Evolutionary conservation across 2,329 filamentous ascomycete species (phyloP).

Genomic region (Penicillium polonicum): DNA sequence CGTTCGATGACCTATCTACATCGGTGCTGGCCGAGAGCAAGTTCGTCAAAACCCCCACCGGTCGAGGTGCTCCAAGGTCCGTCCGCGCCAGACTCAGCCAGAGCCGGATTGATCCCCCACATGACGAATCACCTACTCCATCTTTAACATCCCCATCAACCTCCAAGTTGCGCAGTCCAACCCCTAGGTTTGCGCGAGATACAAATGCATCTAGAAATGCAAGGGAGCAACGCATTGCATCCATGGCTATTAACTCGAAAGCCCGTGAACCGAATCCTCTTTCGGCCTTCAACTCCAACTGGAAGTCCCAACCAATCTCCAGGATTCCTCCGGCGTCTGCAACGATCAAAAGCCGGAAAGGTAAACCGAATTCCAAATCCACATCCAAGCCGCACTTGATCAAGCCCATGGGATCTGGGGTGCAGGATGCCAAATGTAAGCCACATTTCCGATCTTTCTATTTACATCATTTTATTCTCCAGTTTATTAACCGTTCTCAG

Average conservation of each 20-base stretch:
- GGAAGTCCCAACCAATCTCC: slow-evolving; percentile 56
- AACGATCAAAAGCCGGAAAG: slow-evolving; percentile 48
- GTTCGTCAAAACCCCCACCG: slow-evolving; percentile 76
- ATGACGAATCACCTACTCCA: slow-evolving; percentile 46
- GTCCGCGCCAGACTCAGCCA: slow-evolving; percentile 53
- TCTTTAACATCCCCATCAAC: slow-evolving; percentile 60
- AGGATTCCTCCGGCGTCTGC: slow-evolving; percentile 52
- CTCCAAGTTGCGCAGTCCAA: slow-evolving; percentile 49
- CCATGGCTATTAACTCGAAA: slow-evolving; percentile 37
- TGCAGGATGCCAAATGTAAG: slow-evolving; percentile 78
- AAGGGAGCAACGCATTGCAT: slow-evolving; percentile 59
- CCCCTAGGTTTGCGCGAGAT: slow-evolving; percentile 64
- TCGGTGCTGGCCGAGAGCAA: slow-evolving; percentile 77
- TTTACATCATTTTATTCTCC: background rate
- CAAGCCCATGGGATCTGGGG: slow-evolving; percentile 70
- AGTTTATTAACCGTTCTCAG: slow-evolving; percentile 45
- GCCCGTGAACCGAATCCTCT: slow-evolving; percentile 48
- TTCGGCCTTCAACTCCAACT: slow-evolving; percentile 56
- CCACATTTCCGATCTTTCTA: slow-evolving; percentile 18
- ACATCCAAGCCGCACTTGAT: slow-evolving; percentile 77
- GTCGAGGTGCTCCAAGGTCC: slow-evolving; percentile 65
- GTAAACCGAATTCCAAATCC: slow-evolving; percentile 34
- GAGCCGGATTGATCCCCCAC: slow-evolving; percentile 33
- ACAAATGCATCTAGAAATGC: slow-evolving; percentile 66
- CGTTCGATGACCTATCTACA: slow-evolving; percentile 91